Evolutionary conservation across 176 grass and related monocot genomes (phyloP).

Genomic region (Eleusine indica): DNA sequence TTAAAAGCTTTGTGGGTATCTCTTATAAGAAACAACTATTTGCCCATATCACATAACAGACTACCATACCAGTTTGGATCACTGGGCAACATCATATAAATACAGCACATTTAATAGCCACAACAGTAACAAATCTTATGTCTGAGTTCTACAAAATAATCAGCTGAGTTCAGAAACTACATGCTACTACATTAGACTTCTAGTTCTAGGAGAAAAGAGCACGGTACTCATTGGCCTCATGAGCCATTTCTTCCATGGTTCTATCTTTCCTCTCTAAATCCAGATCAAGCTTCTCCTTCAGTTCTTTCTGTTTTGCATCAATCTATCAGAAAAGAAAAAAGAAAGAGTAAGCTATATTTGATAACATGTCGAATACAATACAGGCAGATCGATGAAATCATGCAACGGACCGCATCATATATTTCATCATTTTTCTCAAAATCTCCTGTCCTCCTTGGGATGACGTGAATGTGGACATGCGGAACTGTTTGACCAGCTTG

Average conservation of each 20-base stretch:
- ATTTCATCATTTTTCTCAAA: slow-evolving; percentile 96
- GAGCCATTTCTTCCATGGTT: slow-evolving; percentile 70
- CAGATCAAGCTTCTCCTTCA: slow-evolving; percentile 95
- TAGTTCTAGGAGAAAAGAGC: slow-evolving; percentile 64
- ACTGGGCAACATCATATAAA: background rate
- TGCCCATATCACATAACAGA: background rate
- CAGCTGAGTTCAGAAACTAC: background rate
- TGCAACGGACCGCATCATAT: slow-evolving; percentile 72
- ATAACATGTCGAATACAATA: background rate
- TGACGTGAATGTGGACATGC: slow-evolving; percentile 91
- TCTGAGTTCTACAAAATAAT: background rate
- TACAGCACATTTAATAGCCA: background rate
- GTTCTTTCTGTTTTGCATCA: slow-evolving; percentile 74
- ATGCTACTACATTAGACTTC: slow-evolving; percentile 3
- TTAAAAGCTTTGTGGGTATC: background rate
- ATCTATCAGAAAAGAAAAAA: slow-evolving; percentile 48
- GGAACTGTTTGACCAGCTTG: slow-evolving; percentile 91
- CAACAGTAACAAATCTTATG: background rate
- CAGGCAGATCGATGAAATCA: background rate
- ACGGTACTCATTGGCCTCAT: slow-evolving; percentile 65
- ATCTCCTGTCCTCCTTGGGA: slow-evolving; percentile 82
- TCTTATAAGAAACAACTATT: background rate
- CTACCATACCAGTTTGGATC: background rate
- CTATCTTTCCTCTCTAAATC: slow-evolving; percentile 81
- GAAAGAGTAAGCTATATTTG: slow-evolving; percentile 6